These are phyloP conservation scores for Metschnikowia peoriensis DNA, from an alignment of 805 yeast genomes.

Conservation along the genomic window DNA sequence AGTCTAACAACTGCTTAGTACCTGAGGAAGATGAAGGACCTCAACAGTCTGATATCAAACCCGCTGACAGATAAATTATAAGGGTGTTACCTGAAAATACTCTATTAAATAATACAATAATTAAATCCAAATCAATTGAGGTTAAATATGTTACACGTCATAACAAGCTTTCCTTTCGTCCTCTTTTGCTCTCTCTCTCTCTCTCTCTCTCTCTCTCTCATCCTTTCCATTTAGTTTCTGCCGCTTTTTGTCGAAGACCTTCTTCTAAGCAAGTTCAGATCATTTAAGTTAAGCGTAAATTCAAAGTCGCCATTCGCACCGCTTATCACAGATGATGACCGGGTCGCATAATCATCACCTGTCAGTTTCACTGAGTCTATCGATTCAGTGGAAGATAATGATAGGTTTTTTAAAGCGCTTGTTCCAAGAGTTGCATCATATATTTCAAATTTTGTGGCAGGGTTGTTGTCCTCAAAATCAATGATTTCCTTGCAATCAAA, in stretches of 20 bases:
- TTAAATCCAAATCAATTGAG: background rate
- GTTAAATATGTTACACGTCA: too few species aligned
- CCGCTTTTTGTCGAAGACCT: conserved; percentile 29
- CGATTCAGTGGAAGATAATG: conserved; percentile 20
- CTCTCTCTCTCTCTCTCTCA: background rate
- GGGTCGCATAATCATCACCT: conserved; percentile 31
- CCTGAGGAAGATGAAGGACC: conserved; percentile 64
- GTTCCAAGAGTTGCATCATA: conserved; percentile 1
- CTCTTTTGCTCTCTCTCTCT: background rate
- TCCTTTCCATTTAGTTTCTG: background rate
- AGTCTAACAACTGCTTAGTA: conserved; percentile 71
- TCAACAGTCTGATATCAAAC: conserved; percentile 33
- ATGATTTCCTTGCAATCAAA: conserved; percentile 12
- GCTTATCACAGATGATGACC: conserved; percentile 40
- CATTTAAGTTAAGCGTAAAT: conserved; percentile 61
- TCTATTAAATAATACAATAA: background rate
- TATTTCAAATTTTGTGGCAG: conserved; percentile 1
- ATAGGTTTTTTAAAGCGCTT: conserved; percentile 21
- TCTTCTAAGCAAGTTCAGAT: conserved; percentile 61
- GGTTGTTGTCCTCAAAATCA: conserved; percentile 5
- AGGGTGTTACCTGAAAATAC: background rate
- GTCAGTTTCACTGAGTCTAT: conserved; percentile 19
- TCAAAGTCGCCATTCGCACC: conserved; percentile 41
- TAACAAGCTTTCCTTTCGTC: background rate
- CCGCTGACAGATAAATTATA: conserved; percentile 28